Percentiles rank a stretch among this genome's conserved stretches.
phyloP scores from a whole-genome alignment of 129 eudicot genomes.

The Artemisia argyi region DNA sequence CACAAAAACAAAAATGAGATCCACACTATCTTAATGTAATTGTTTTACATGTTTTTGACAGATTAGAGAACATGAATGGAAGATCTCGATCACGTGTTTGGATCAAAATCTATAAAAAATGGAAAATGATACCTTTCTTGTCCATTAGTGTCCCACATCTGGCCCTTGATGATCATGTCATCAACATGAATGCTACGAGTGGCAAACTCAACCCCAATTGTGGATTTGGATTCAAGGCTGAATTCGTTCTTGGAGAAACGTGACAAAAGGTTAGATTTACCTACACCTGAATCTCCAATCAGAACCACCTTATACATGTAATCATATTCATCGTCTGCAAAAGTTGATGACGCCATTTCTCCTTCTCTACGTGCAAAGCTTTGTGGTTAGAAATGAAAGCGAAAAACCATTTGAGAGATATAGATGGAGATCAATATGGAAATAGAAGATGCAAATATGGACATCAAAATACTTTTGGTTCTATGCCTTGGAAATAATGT shows the following conservation, averaged over 20 bases:
- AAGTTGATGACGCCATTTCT: slow-evolving; percentile 16
- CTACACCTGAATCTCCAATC: slow-evolving; percentile 37
- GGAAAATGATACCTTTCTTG: slow-evolving; percentile 31
- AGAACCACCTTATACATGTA: slow-evolving; percentile 34
- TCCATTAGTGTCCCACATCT: slow-evolving; percentile 39
- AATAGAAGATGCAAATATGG: neutral
- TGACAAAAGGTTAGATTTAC: slow-evolving; percentile 36
- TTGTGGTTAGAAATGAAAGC: no score
- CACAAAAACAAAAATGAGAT: no score
- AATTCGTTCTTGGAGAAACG: slow-evolving; percentile 39
- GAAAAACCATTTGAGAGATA: neutral
- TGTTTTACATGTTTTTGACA: neutral
- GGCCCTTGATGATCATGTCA: slow-evolving; percentile 30
- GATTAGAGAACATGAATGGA: neutral
- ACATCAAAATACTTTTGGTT: neutral
- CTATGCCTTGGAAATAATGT: neutral
- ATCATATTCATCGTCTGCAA: slow-evolving; percentile 37
- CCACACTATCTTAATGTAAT: no score
- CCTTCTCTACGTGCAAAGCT: slow-evolving; percentile 1
- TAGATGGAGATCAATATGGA: neutral
- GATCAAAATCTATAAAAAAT: neutral
- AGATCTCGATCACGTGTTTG: neutral
- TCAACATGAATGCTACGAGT: slow-evolving; percentile 36
- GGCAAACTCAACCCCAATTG: slow-evolving; percentile 37
- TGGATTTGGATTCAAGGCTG: slow-evolving; percentile 40